Evolutionary conservation across 1,284 basidiomycete genomes (phyloP), one percentile per base, ranked within the genome.

Genomic region (Mycosarcoma mackinlayi): DNA sequence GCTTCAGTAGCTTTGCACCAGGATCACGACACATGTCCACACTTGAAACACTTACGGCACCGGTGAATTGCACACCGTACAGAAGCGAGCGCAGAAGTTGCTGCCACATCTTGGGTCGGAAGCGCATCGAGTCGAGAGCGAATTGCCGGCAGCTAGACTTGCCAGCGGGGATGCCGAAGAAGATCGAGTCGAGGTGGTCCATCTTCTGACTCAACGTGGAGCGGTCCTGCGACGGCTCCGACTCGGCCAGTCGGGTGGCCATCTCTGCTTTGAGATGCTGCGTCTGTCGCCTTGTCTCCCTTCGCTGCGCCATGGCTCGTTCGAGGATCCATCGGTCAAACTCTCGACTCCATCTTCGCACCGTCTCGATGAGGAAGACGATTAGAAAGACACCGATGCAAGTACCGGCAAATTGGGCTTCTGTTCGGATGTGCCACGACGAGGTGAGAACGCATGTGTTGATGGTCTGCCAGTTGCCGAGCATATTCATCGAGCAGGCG

Each of bases 341-440:
- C 30, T 80, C 76, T 38, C 75, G 63, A 16, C 70, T 72, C 66
- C 57, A 71, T 33, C 76, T 48, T 19, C 78, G 72, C 10, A 77
- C 51, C 10, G 61, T 58, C 58, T 80, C 78, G 56, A 78, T 71
- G 19, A 75, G 39, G 47, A 80, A 75, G 27, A 74, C 72, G 40
- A 78, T 68, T 35, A 77, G 45, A 8, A 75, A 76, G 18, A 80
- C 65, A 18, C 78, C 78, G 38, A 78, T 72, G 64, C 78, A 80
- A 6, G 76, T 70, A 18, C 77, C 78, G 18, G 68, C 78, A 35
- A 80, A 77, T 40, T 75, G 67, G 5, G 64, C 78, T 21, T 57
- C 37, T 3, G 64, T 73, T 19, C 35, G 46, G 41, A 77, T 66
- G 52, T 67, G 70, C 78, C 78, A 80, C 14, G 73, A 74, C 3